Evolutionary conservation across 75 land plant genomes (phyloP).

Genomic region (Sequoiadendron giganteum): DNA sequence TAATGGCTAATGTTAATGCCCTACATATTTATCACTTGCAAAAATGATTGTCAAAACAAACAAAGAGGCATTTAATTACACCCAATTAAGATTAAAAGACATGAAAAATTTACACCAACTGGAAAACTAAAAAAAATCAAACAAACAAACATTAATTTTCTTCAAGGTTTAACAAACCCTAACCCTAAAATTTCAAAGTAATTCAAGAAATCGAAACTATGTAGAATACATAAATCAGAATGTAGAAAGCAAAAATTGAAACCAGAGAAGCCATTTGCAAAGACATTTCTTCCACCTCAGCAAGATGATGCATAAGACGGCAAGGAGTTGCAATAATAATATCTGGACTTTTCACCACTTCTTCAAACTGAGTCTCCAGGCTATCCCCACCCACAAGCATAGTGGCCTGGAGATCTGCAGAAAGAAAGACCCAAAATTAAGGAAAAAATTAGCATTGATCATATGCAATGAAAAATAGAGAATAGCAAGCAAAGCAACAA

Average conservation of each 20-base stretch:
- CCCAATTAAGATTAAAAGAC: too few relatives aligned
- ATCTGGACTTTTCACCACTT: conserved; percentile 86
- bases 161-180: neutral
- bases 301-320: conserved; percentile 96
- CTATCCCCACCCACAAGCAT: conserved; percentile 97
- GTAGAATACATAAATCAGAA: too few relatives aligned
- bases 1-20: too few relatives aligned
- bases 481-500: neutral
- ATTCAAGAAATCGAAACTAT: too few relatives aligned
- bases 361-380: conserved; percentile 94
- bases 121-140: too few relatives aligned
- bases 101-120: too few relatives aligned
- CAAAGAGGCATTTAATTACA: too few relatives aligned
- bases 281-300: conserved; percentile 96
- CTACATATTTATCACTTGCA: neutral
- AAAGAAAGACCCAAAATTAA: neutral
- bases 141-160: too few relatives aligned
- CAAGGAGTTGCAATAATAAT: conserved; percentile 96
- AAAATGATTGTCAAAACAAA: neutral
- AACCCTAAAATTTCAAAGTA: neutral
- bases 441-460: neutral
- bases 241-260: too few relatives aligned
- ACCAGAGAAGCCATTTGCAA: too few relatives aligned
- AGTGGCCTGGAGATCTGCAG: conserved; percentile 65
- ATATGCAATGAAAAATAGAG: neutral